Conservation (phyloP, 108 stramenopile genomes). For the Skeletonema potamos region DNA sequence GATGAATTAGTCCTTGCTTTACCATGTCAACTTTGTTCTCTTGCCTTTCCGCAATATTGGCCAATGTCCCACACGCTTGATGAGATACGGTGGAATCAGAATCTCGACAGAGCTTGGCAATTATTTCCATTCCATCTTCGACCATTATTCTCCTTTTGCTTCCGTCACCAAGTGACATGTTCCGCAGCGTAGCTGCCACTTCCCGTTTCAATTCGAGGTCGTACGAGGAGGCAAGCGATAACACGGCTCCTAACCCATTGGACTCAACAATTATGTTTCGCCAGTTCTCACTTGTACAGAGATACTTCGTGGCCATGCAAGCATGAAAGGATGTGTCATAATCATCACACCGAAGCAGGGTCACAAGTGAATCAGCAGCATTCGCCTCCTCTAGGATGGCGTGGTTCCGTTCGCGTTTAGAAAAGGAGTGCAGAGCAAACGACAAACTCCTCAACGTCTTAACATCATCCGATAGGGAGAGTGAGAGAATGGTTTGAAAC, state of each 20-base stretch:
- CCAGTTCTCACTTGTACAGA: constrained; percentile 57
- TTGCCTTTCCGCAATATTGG: constrained; percentile 73
- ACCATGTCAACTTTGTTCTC: constrained; percentile 66
- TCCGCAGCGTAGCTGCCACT: constrained; percentile 74
- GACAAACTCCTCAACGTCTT: constrained; percentile 71
- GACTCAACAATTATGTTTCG: constrained; percentile 73
- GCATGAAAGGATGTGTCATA: constrained; percentile 68
- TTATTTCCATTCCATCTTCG: constrained; percentile 56
- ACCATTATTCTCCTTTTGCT: constrained; percentile 76
- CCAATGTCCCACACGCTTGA: constrained; percentile 75
- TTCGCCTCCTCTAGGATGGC: constrained; percentile 60
- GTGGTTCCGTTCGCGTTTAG: constrained; percentile 68
- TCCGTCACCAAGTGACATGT: constrained; percentile 73
- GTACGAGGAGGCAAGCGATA: constrained; percentile 51
- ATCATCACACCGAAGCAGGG: constrained; percentile 67
- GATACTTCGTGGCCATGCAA: constrained; percentile 62
- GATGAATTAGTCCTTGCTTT: constrained; percentile 74
- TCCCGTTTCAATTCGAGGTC: constrained; percentile 85
- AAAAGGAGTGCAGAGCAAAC: constrained; percentile 72
- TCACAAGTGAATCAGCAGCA: constrained; percentile 56
- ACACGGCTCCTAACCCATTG: constrained; percentile 71
- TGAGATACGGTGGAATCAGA: constrained; percentile 68
- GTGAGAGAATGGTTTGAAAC: constrained; percentile 53
- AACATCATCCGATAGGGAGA: constrained; percentile 64
- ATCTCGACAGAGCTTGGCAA: constrained; percentile 70